Percentiles rank a stretch among this genome's conserved stretches.
These are phyloP conservation scores for Fonsecaea multimorphosa DNA, from an alignment of 2,329 filamentous ascomycete species.

Conservation along the genomic window DNA sequence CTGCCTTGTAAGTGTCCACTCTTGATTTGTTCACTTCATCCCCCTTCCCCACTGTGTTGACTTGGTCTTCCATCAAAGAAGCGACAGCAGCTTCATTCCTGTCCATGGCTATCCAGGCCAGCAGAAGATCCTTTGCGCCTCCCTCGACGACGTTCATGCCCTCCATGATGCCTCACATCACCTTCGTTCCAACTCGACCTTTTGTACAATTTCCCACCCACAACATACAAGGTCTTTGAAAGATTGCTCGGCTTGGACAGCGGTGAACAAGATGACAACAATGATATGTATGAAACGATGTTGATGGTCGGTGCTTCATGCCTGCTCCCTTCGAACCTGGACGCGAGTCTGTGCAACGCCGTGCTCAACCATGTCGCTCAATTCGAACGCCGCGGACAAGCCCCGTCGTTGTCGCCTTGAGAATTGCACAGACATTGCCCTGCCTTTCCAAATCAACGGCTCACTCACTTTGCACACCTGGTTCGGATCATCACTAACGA, in stretches of 20 bases:
- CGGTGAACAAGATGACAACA: not conserved
- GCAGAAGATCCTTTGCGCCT: not conserved
- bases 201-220: not conserved
- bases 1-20: conserved; percentile 4
- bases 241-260: not conserved
- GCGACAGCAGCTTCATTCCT: not conserved
- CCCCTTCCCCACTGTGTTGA: not conserved
- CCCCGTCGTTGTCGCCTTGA: too few species aligned
- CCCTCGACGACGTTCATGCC: not conserved
- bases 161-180: not conserved
- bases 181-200: not conserved
- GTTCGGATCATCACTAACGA: not conserved
- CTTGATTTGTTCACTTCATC: conserved; percentile 2
- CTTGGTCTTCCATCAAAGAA: not conserved
- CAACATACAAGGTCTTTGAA: not conserved
- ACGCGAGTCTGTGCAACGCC: not conserved
- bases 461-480: not conserved
- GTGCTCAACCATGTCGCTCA: not conserved
- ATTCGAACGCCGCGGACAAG: conserved; percentile 5
- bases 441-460: not conserved
- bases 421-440: not conserved
- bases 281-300: not conserved
- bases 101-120: not conserved
- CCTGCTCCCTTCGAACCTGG: not conserved
- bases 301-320: not conserved